Conservation (phyloP, 345 rosid genomes). For the Eucalyptus leucophloia region DNA sequence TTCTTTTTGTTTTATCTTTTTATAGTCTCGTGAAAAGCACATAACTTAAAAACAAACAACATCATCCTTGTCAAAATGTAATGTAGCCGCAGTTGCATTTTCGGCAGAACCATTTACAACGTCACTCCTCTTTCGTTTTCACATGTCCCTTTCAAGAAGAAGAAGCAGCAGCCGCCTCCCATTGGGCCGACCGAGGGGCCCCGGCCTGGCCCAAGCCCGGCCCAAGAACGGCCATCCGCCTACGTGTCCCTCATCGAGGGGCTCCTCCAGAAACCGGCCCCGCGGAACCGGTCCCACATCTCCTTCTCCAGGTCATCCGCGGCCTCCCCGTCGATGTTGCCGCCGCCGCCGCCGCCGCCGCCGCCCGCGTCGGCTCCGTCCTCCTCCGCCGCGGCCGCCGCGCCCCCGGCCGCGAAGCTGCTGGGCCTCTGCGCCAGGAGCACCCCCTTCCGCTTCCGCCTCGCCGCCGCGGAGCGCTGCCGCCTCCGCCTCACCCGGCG, state of each 20-base stretch:
- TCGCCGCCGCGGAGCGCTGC: conserved; percentile 10
- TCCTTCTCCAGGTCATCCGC: conserved; percentile 21
- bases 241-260: conserved; percentile 6
- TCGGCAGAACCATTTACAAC: not conserved
- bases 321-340: not conserved
- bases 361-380: not conserved
- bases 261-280: conserved; percentile 44
- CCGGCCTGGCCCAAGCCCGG: not conserved
- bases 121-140: not conserved
- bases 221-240: not conserved
- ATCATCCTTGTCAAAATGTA: not conserved
- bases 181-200: not conserved
- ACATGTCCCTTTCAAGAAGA: not conserved
- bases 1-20: not conserved
- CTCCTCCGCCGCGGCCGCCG: not conserved
- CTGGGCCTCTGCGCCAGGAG: conserved; percentile 4
- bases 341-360: not conserved
- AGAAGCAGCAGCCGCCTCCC: not conserved
- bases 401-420: not conserved
- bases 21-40: not conserved
- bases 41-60: not conserved
- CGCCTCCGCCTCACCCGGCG: conserved; percentile 33
- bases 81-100: not conserved
- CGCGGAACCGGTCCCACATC: conserved; percentile 30
- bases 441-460: conserved; percentile 2